A percentile compares a stretch with the other conserved stretches of the same genome.
phyloP scores from a whole-genome alignment of 345 rosid species.

The Mercurialis annua region DNA sequence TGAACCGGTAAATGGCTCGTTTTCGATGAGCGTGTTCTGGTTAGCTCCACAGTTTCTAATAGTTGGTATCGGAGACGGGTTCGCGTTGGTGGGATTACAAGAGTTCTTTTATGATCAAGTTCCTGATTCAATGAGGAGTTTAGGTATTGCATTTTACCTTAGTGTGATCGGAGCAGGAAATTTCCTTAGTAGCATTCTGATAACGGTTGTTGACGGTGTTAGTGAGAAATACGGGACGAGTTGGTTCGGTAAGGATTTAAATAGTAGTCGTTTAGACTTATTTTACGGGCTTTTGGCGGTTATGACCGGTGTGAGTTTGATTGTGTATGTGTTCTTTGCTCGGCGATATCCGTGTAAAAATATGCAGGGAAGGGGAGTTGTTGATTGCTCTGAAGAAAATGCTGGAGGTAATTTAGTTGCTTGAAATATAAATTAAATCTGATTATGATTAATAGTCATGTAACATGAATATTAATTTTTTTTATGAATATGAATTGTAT shows the following conservation, averaged over 20 bases:
- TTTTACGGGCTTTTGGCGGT: conserved; percentile 15
- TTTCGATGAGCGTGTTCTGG: too few relatives aligned
- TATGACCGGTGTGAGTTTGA: conserved; percentile 1
- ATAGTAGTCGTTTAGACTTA: conserved; percentile 8
- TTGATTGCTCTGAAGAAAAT: neutral
- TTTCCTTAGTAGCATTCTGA: conserved; percentile 44
- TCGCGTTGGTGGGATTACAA: too few relatives aligned
- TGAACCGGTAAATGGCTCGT: too few relatives aligned
- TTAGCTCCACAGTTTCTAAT: too few relatives aligned
- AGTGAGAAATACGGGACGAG: conserved; percentile 43
- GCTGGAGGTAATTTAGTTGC: too few relatives aligned
- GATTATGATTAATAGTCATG: too few relatives aligned
- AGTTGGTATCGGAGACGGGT: too few relatives aligned
- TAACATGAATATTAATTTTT: too few relatives aligned
- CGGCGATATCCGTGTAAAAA: conserved; percentile 11
- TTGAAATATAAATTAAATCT: too few relatives aligned
- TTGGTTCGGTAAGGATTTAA: conserved; percentile 35
- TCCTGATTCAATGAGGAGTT: conserved; percentile 64
- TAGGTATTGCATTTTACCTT: conserved; percentile 55
- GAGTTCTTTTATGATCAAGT: too few relatives aligned
- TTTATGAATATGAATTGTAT: too few relatives aligned
- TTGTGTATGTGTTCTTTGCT: conserved; percentile 10
- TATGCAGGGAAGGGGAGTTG: neutral
- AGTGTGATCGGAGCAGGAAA: conserved; percentile 53
- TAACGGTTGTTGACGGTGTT: conserved; percentile 39